Evolutionary conservation across 2,329 filamentous ascomycete genomes (phyloP).

Genomic region (Pestalotiopsis sp.): DNA sequence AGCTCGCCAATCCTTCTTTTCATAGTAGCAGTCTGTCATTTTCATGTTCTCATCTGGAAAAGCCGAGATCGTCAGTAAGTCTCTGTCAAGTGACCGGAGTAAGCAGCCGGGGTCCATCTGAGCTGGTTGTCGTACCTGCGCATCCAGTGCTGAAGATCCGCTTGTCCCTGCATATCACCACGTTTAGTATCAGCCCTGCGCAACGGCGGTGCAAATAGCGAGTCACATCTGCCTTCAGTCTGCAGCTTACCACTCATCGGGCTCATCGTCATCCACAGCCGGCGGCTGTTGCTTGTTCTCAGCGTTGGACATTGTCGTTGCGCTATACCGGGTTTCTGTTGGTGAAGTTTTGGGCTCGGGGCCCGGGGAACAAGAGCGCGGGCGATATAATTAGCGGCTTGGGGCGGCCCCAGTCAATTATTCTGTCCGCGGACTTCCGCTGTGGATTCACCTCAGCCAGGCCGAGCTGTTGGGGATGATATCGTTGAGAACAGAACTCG

Average conservation of each 20-base stretch:
- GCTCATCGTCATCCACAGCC: slow-evolving; percentile 75
- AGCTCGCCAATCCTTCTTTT: slow-evolving; percentile 92
- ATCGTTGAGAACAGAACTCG: background rate
- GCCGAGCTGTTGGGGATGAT: background rate
- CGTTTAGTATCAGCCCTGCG: slow-evolving; percentile 13
- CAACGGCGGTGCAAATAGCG: background rate
- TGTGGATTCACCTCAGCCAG: slow-evolving; percentile 2
- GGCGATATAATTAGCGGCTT: background rate
- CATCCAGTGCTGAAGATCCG: slow-evolving; percentile 97
- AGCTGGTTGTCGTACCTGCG: slow-evolving; percentile 60
- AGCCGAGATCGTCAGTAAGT: background rate
- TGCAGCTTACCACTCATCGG: slow-evolving; percentile 84
- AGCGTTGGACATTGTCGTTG: slow-evolving; percentile 58
- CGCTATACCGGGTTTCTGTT: background rate
- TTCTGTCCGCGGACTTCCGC: background rate
- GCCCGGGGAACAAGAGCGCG: background rate
- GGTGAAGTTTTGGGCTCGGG: background rate
- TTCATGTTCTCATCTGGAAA: slow-evolving; percentile 78
- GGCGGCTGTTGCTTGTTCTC: slow-evolving; percentile 50
- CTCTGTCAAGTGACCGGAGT: background rate
- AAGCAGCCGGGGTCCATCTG: background rate
- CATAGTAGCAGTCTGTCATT: slow-evolving; percentile 94
- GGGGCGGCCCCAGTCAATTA: background rate
- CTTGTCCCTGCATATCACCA: slow-evolving; percentile 75
- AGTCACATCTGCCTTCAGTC: background rate